Evolutionary conservation across 2,329 filamentous ascomycete species (phyloP).

Genomic region (Colletotrichum sp.): DNA sequence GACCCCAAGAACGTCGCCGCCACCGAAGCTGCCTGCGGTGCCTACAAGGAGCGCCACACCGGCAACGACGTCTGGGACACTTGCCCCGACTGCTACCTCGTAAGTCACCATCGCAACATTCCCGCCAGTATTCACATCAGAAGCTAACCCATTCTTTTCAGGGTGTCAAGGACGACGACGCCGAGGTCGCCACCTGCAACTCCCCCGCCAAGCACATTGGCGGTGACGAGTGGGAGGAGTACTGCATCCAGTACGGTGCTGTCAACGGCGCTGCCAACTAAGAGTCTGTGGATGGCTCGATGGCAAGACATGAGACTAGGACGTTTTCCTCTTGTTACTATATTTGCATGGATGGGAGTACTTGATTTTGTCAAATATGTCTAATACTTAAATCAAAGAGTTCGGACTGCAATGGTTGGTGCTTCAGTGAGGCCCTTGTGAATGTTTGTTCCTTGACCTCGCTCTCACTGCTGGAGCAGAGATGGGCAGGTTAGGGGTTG

Average conservation of each 20-base stretch:
- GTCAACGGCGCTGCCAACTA: not conserved
- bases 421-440: not conserved
- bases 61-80: not conserved
- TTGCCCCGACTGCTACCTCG: not conserved
- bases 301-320: not conserved
- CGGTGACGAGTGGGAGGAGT: not conserved
- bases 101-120: not conserved
- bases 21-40: not conserved
- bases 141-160: not conserved
- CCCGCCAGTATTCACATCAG: accelerated
- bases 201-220: not conserved
- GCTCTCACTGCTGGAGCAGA: not conserved
- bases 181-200: not conserved
- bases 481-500: not conserved
- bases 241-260: not conserved
- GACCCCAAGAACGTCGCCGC: not conserved
- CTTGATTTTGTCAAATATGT: not conserved
- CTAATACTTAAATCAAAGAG: not conserved
- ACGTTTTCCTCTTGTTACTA: not conserved
- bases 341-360: not conserved
- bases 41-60: not conserved
- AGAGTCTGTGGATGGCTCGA: not conserved
- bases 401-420: not conserved
- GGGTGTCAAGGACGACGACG: not conserved
- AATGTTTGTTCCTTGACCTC: not conserved